A percentile compares a stretch with the other conserved stretches of the same genome.
These are phyloP conservation scores for Stipa capillata DNA, from an alignment of 176 grass and related monocot genomes.

Conservation along the genomic window DNA sequence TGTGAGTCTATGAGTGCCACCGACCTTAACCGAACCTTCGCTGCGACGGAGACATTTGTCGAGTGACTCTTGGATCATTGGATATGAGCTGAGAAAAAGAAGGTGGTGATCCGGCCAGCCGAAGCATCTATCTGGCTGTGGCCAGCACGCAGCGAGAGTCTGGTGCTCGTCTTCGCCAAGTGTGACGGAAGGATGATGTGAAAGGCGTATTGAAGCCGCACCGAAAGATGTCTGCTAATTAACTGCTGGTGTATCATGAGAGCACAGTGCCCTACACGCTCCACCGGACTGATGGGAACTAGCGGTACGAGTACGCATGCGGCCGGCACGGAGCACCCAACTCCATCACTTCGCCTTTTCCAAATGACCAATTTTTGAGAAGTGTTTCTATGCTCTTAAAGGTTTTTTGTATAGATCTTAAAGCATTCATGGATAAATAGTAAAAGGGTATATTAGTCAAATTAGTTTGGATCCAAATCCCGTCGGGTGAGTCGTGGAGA, in stretches of 20 bases:
- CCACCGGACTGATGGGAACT: background rate
- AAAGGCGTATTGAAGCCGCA: background rate
- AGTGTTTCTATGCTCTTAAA: too few species aligned
- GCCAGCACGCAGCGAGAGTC: too few species aligned
- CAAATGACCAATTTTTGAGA: background rate
- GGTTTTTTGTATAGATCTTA: too few species aligned
- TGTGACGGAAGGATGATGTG: background rate
- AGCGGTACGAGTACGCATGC: background rate
- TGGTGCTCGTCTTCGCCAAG: too few species aligned
- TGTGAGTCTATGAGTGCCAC: background rate
- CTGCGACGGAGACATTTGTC: constrained; percentile 14
- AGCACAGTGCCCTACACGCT: constrained; percentile 1
- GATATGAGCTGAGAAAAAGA: too few species aligned
- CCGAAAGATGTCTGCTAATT: constrained; percentile 14
- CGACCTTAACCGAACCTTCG: background rate
- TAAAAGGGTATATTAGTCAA: too few species aligned
- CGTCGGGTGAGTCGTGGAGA: too few species aligned
- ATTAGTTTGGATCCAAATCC: too few species aligned
- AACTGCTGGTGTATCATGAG: background rate
- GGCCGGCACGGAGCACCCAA: background rate
- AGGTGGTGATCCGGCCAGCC: background rate
- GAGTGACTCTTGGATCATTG: background rate
- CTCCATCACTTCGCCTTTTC: background rate
- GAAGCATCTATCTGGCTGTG: background rate
- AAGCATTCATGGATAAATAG: too few species aligned